Base-by-base conservation (phyloP, 2,329 filamentous ascomycete genomes). In the Tolypocladium nubicola region DNA sequence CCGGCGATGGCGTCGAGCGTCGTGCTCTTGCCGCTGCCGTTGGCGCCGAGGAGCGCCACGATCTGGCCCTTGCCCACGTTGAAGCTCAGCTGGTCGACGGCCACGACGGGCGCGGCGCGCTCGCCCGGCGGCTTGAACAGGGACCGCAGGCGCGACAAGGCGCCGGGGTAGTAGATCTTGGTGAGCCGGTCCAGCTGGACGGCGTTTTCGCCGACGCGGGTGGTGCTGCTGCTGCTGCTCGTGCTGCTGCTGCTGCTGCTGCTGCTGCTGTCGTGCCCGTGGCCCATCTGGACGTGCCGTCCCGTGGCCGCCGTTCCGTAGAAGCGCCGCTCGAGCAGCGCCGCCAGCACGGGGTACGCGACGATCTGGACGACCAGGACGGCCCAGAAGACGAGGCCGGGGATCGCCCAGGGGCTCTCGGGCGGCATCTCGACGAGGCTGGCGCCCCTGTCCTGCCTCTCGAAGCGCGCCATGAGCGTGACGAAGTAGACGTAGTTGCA, bases 21-120 rank as follows among this genome's bases (percentile, higher is more conserved):
- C 0, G 92, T 96, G 56, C 86, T 91, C 70, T 97, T 97, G 40
- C 92, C 92, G 64, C 86, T 90, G 21, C 92, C 92, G 67, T 97
- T 97, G 7, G 91, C 90, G 41, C 92, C 92, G 0, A 97, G 79
- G 0, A 97, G 76, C 1, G 92, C 89, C 67, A 95, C 81, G 55
- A 97, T 96, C 64, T 96, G 87, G 1, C 92, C 92, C 61, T 85
- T 83, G 4, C 82, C 79, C 3, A 89, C 89, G 21, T 81, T 79
- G 53, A 97, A 76, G 55, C 80, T 87, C 41, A 97, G 75, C 45
- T 85, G 77, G 59, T 90, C 79, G 45, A 97, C 90, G 4, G 92
- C 92, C n/a, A 86, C 71, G 0, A 96, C 90, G 0, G 84, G 84
- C 41, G 86, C 80, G 6, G 60, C 55, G 2, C 76, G 72, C 59